These are phyloP conservation scores for Pichia sporocuriosa DNA, from an alignment of 805 yeast genomes.

Conservation along the genomic window DNA sequence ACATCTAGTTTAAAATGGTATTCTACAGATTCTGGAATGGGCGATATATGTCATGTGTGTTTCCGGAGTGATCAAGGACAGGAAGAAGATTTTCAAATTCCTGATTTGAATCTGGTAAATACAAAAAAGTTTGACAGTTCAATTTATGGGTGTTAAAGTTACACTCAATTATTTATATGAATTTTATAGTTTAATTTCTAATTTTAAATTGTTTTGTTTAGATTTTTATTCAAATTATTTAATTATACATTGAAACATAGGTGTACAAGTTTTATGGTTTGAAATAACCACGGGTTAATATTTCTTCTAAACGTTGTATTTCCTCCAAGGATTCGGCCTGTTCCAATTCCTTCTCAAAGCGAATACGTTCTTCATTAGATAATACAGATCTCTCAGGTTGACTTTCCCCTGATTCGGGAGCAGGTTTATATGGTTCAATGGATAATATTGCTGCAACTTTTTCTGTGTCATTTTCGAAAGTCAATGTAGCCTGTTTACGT, in stretches of 20 bases:
- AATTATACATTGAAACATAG: background rate
- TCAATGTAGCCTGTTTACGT: conserved; percentile 35
- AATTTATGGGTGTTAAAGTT: background rate
- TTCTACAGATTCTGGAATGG: background rate
- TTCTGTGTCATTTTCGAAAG: conserved; percentile 34
- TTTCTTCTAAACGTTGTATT: conserved; percentile 60
- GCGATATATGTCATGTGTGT: conserved; percentile 8
- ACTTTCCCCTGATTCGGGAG: background rate
- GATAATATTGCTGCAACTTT: conserved; percentile 28
- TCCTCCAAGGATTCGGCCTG: conserved; percentile 68
- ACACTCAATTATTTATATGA: background rate
- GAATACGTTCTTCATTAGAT: conserved; percentile 45
- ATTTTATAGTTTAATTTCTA: background rate
- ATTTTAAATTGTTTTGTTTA: background rate
- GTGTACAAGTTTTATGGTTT: too few relatives aligned
- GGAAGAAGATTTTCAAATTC: background rate
- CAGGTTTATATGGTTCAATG: background rate
- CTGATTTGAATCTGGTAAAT: conserved; percentile 3
- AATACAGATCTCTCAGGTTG: conserved; percentile 29
- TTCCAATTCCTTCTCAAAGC: conserved; percentile 46
- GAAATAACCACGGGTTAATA: conserved; percentile 37
- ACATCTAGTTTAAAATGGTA: conserved; percentile 8
- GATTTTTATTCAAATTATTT: background rate
- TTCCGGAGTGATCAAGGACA: background rate
- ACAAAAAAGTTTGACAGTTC: conserved; percentile 1